Evolutionary conservation across 176 grass and related monocot genomes (phyloP).

Genomic region (Thinopyrum elongatum): DNA sequence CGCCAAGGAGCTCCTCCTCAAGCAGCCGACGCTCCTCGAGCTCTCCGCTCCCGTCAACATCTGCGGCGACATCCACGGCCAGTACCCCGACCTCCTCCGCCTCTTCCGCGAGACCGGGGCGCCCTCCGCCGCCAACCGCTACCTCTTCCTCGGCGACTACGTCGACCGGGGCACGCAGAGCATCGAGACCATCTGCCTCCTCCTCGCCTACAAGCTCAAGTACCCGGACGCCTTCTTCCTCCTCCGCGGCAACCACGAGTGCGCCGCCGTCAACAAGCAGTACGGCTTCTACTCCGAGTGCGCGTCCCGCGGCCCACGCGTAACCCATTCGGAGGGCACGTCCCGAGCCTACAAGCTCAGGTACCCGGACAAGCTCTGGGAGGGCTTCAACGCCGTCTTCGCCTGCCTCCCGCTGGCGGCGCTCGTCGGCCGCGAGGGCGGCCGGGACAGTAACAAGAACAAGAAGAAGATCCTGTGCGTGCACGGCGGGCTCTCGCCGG

Average conservation of each 20-base stretch:
- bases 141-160: not conserved
- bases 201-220: not conserved
- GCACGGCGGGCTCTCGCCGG: not conserved
- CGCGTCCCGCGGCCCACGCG: not conserved
- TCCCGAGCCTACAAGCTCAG: no score
- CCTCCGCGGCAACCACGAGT: constrained; percentile 3
- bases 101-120: not conserved
- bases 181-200: not conserved
- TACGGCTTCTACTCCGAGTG: not conserved
- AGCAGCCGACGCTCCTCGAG: not conserved
- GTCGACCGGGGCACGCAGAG: not conserved
- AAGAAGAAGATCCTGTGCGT: not conserved
- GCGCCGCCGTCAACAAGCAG: not conserved
- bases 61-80: not conserved
- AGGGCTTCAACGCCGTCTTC: not conserved
- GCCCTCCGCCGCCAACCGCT: not conserved
- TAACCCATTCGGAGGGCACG: no score
- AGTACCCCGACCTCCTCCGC: not conserved
- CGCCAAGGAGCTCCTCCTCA: not conserved
- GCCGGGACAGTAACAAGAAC: no score
- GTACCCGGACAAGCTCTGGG: not conserved
- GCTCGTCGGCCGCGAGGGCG: not conserved
- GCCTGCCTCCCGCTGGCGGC: not conserved
- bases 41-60: not conserved
- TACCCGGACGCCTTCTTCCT: not conserved